phyloP scores from a whole-genome alignment of 441 rosid species.

The Gossypium aridum region DNA sequence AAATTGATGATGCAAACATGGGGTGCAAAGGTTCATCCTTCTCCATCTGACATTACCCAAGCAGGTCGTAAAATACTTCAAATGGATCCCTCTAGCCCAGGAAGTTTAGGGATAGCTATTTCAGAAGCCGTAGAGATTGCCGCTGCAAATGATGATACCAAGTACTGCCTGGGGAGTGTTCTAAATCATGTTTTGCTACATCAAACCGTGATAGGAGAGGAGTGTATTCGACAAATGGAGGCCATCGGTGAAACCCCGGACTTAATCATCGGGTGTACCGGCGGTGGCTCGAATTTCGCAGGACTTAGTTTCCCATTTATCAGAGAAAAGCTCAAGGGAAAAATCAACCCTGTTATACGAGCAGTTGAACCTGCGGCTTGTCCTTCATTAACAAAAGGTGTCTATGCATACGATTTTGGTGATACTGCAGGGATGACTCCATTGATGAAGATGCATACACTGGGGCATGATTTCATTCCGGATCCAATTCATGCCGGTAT shows the following conservation, averaged over 20 bases:
- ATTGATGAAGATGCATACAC: slow-evolving; percentile 97
- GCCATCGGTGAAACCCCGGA: slow-evolving; percentile 79
- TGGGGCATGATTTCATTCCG: slow-evolving; percentile 94
- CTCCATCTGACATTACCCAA: slow-evolving; percentile 67
- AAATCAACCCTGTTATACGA: slow-evolving; percentile 66
- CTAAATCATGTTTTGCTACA: slow-evolving; percentile 87
- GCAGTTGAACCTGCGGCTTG: slow-evolving; percentile 92
- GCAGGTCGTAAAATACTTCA: slow-evolving; percentile 60
- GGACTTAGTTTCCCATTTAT: slow-evolving; percentile 91
- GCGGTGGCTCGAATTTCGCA: slow-evolving; percentile 93
- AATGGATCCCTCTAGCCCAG: slow-evolving; percentile 62
- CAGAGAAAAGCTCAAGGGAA: slow-evolving; percentile 83
- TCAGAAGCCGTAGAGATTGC: slow-evolving; percentile 97
- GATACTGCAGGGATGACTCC: slow-evolving; percentile 93
- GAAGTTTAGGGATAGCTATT: slow-evolving; percentile 93
- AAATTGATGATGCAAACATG: slow-evolving; percentile 96
- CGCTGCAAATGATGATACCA: slow-evolving; percentile 53
- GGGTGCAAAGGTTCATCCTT: slow-evolving; percentile 94
- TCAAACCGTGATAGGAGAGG: slow-evolving; percentile 92
- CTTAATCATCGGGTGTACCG: slow-evolving; percentile 84
- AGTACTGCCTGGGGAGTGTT: slow-evolving; percentile 87
- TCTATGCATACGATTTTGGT: slow-evolving; percentile 76
- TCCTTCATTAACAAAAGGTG: slow-evolving; percentile 83
- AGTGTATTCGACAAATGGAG: slow-evolving; percentile 82
- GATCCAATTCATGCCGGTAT: slow-evolving; percentile 94